Percentiles rank a stretch among this genome's conserved stretches.
Evolutionary conservation across 2,329 filamentous ascomycete genomes (phyloP).

Genomic region (Chrysosporium queenslandicum): DNA sequence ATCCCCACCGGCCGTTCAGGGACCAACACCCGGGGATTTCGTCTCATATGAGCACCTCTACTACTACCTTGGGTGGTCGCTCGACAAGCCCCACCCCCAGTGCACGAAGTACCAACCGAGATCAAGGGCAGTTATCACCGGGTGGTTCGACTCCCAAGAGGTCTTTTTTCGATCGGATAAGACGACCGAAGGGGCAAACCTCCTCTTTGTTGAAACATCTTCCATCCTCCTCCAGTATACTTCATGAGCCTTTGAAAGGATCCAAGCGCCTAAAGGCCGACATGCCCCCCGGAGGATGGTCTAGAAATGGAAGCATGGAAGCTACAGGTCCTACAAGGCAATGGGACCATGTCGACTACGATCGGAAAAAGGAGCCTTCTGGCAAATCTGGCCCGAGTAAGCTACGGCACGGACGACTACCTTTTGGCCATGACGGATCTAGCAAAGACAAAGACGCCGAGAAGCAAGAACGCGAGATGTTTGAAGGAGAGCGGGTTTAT

Average conservation of each 20-base stretch:
- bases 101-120: slow-evolving; percentile 50
- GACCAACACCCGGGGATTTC: slow-evolving; percentile 15
- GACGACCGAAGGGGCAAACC: slow-evolving; percentile 41
- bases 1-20: slow-evolving; percentile 39
- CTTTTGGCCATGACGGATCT: slow-evolving; percentile 25
- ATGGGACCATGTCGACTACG: slow-evolving; percentile 27
- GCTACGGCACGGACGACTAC: slow-evolving; percentile 27
- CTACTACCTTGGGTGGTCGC: slow-evolving; percentile 45
- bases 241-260: slow-evolving; percentile 23
- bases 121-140: slow-evolving; percentile 35
- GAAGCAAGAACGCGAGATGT: slow-evolving; percentile 32
- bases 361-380: slow-evolving; percentile 29
- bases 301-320: slow-evolving; percentile 27
- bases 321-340: slow-evolving; percentile 14
- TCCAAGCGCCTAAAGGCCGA: slow-evolving; percentile 26
- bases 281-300: slow-evolving; percentile 25
- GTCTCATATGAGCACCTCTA: slow-evolving; percentile 29
- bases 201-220: slow-evolving; percentile 26
- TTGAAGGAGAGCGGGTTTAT: slow-evolving; percentile 56
- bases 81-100: slow-evolving; percentile 77
- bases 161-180: slow-evolving; percentile 46
- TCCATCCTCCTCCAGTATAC: slow-evolving; percentile 23
- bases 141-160: slow-evolving; percentile 33
- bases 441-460: slow-evolving; percentile 18
- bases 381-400: slow-evolving; percentile 29